phyloP scores from a whole-genome alignment of 371 early-diverging fungal genomes.

The Rhizopus stolonifer region DNA sequence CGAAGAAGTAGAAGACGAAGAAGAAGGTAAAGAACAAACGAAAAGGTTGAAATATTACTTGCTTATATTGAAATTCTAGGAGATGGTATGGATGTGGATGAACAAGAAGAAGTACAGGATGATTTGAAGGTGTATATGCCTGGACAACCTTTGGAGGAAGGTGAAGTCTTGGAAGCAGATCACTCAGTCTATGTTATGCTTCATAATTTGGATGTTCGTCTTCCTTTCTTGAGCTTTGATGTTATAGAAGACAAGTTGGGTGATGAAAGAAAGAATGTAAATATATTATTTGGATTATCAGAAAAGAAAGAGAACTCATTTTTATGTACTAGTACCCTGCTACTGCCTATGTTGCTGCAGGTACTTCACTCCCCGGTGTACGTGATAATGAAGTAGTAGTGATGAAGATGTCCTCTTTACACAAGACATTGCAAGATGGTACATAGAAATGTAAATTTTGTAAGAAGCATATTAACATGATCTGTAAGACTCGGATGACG shows the following conservation, averaged over 20 bases:
- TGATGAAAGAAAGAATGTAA: constrained; percentile 70
- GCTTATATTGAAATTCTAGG: neutral
- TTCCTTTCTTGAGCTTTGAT: constrained; percentile 98
- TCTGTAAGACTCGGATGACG: constrained; percentile 73
- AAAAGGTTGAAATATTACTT: neutral
- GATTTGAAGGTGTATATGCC: constrained; percentile 86
- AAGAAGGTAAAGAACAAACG: constrained; percentile 4
- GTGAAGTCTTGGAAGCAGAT: constrained; percentile 92
- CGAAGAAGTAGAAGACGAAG: constrained; percentile 54
- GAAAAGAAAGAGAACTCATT: neutral
- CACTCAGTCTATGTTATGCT: constrained; percentile 95
- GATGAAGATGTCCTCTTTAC: constrained; percentile 91
- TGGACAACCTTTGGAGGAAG: constrained; percentile 85
- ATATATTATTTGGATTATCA: constrained; percentile 12
- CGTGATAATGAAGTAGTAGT: constrained; percentile 88
- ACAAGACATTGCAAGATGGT: constrained; percentile 89
- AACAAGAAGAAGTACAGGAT: constrained; percentile 47
- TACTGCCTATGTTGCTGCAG: constrained; percentile 91
- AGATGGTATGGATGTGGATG: constrained; percentile 60
- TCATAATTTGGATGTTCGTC: constrained; percentile 85
- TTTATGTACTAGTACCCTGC: constrained; percentile 89
- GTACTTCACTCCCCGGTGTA: constrained; percentile 86
- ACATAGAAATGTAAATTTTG: too few species aligned
- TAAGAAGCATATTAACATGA: too few species aligned
- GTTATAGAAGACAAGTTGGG: constrained; percentile 85